Evolutionary conservation across 2,329 filamentous ascomycete species (phyloP), one percentile per base, ranked within the genome.

Genomic region (Fusarium sp.): DNA sequence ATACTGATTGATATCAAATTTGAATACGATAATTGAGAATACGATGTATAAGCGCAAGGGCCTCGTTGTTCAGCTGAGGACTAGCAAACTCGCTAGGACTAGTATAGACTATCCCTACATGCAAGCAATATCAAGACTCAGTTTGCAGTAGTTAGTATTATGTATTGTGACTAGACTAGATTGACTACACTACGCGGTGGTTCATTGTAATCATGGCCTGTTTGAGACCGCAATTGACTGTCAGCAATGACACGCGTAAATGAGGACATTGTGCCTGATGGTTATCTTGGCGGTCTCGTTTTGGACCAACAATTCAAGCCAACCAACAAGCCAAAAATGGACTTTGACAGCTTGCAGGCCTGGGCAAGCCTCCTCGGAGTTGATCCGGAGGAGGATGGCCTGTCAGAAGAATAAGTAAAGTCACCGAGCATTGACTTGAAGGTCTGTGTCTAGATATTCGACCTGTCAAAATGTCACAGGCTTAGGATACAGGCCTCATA

Each of bases 291-390:
- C 54, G 29, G 16, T 53, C 22, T 52, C 49, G 12, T 30, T 64
- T 22, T 42, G 56, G 49, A 53, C 66, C 56, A 70, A 65, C 59
- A 58, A 16, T 22, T 22, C 27, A 43, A 32, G 12, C 20, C 20
- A 70, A 49, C 49, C 46, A 66, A 68, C 66, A 25, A 44, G 51
- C 61, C 46, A 61, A 69, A 18, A 25, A 27, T 15, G 34, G 52
- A 42, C 44, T 50, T 53, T 62, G 53, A 59, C 46, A 22, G 53
- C 32, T 45, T 38, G 47, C 57, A 49, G 40, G 67, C 18, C 30
- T 25, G 24, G 57, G 59, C 52, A 53, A 62, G 34, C 34, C 34
- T 38, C 34, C 27, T 74, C 70, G 70, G 72, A 62, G 44, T 55
- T 51, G 62, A 32, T 49, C 53, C 56, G 53, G 40, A 42, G 38